Evolutionary conservation across 2,329 filamentous ascomycete species (phyloP), one percentile per base, ranked within the genome.

Genomic region (Colletotrichum filicis): DNA sequence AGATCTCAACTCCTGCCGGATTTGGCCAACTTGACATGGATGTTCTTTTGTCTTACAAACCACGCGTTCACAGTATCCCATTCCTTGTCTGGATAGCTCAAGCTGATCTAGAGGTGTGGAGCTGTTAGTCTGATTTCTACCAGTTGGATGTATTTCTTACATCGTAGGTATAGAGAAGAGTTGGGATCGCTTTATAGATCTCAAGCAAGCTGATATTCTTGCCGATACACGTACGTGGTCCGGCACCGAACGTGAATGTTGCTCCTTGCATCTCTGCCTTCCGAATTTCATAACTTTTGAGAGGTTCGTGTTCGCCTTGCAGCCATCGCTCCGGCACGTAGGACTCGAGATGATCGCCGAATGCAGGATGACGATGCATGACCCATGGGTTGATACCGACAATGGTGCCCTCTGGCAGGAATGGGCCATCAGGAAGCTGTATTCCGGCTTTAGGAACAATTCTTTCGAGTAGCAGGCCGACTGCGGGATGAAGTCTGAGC

Each of bases 251-350:
- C 6, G 79, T 76, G 67, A 81, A 77, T 22, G 80, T 82, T 0
- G 68, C 22, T 52, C 76, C 76, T 1, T 79, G 60, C 56, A 74
- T 76, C 1, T 79, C 78, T 0, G 70, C 60, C 16, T 79, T 77
- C 6, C 75, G 74, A 3, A 74, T 72, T 0, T 37, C 32, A n/a
- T 59, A 59, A n/a, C 37, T 37, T n/a, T 8, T 4, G 4, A 24
- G n/a, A 12, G 30, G 24, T 32, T 59, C 57, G 4, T 28, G 12
- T 22, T 59, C 19, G 3, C 57, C 66, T 16, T 68, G 30, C 26
- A 68, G 55, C 58, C 66, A 68, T 6, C 66, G 53, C 12, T 68
- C 66, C 5, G 66, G 66, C 7, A 53, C 19, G 19, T 66, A 66
- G 19, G 37, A 16, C 16, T 56, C 56, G 3, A 58, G 24, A 5